phyloP scores from a whole-genome alignment of 2,329 filamentous ascomycete species.

The Clonostachys solani region DNA sequence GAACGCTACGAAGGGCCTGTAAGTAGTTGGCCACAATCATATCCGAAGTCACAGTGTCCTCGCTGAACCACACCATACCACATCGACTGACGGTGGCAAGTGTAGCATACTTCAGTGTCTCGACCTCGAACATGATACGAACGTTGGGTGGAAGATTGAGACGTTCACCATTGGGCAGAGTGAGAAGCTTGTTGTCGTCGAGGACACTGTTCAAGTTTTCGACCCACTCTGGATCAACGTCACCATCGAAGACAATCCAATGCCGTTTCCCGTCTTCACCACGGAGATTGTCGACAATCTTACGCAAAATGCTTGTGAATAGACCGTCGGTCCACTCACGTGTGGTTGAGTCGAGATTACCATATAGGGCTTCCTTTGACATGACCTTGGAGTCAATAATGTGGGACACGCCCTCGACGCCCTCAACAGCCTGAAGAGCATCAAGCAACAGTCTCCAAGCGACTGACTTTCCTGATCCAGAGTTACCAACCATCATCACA shows the following conservation, averaged over 20 bases:
- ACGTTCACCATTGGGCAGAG: constrained; percentile 95
- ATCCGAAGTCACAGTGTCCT: constrained; percentile 86
- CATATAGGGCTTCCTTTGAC: constrained; percentile 97
- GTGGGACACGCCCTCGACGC: constrained; percentile 89
- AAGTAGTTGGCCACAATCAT: constrained; percentile 96
- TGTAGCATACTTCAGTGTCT: constrained; percentile 95
- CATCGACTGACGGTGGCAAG: constrained; percentile 98
- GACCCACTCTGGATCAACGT: constrained; percentile 99
- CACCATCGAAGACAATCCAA: constrained; percentile 99
- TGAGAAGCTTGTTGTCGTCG: constrained; percentile 97
- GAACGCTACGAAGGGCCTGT: constrained; percentile 72
- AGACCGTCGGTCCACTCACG: constrained; percentile 98
- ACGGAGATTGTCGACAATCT: constrained; percentile 97
- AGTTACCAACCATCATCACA: constrained; percentile 99
- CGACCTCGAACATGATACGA: constrained; percentile 99
- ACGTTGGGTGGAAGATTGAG: constrained; percentile 92
- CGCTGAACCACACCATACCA: constrained; percentile 99
- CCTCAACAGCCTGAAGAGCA: constrained; percentile 86
- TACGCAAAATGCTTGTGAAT: constrained; percentile 95
- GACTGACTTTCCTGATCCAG: constrained; percentile 93
- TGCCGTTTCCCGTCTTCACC: constrained; percentile 95
- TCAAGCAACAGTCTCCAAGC: constrained; percentile 92
- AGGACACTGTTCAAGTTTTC: constrained; percentile 99
- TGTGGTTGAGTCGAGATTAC: constrained; percentile 92
- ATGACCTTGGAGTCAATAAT: constrained; percentile 99